A percentile compares a stretch with the other conserved stretches of the same genome.
phyloP scores from a whole-genome alignment of 176 grass and related monocot genomes.

The Saccharum spontaneum region DNA sequence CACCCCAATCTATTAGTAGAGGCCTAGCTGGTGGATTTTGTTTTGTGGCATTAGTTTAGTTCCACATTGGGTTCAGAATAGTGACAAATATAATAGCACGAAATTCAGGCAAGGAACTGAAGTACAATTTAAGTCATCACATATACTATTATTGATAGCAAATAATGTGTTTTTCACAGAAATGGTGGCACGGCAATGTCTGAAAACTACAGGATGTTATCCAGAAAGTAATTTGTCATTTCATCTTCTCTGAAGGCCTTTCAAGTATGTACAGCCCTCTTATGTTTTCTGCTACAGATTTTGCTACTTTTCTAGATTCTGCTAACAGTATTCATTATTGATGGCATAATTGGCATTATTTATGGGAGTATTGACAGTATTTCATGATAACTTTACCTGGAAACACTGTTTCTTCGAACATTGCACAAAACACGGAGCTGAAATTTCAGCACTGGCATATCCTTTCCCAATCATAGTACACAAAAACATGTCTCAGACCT shows the following conservation, averaged over 20 bases:
- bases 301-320: not conserved
- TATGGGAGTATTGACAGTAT: too few species aligned
- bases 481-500: not conserved
- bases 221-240: not conserved
- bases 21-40: not conserved
- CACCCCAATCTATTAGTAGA: not conserved
- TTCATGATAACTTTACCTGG: not conserved
- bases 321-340: not conserved
- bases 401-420: too few species aligned
- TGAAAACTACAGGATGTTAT: conserved; percentile 10
- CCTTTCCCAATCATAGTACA: not conserved
- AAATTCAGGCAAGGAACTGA: not conserved
- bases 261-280: not conserved
- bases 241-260: not conserved
- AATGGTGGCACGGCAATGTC: not conserved
- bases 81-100: not conserved
- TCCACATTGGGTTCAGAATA: not conserved
- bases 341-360: too few species aligned
- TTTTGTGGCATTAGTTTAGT: not conserved
- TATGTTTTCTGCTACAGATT: not conserved
- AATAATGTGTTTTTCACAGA: not conserved
- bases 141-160: not conserved
- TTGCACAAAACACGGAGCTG: too few species aligned
- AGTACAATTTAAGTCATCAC: not conserved
- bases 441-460: not conserved